A percentile compares a stretch with the other conserved stretches of the same genome.
phyloP scores from a whole-genome alignment of 148 eudicot genomes.

The Spergularia bocconei region DNA sequence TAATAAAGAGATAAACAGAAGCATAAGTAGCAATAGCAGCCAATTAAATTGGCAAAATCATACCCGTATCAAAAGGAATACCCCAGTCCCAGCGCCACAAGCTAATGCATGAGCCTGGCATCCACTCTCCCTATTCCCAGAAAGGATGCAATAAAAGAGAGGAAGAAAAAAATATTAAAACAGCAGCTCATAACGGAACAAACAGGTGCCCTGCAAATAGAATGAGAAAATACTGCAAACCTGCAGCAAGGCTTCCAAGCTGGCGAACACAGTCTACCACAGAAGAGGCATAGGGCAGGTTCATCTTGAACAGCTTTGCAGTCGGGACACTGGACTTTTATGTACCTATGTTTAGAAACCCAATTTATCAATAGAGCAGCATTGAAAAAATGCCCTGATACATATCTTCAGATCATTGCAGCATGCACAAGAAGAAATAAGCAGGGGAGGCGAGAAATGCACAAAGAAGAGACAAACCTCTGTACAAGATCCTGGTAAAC shows the following conservation, averaged over 20 bases:
- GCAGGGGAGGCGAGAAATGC: neutral
- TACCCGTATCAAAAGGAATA: constrained; percentile 81
- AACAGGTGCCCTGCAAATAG: neutral
- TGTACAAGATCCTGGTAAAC: constrained; percentile 91
- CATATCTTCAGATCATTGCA: neutral
- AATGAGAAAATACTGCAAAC: constrained; percentile 31
- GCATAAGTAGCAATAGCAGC: neutral
- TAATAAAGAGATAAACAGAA: neutral
- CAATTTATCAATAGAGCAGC: neutral
- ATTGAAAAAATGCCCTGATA: neutral
- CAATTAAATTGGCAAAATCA: neutral
- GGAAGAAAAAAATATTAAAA: neutral
- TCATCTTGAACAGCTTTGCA: constrained; percentile 58
- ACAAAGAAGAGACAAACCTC: constrained; percentile 42
- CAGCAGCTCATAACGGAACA: neutral
- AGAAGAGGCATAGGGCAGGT: constrained; percentile 82
- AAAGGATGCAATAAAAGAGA: neutral
- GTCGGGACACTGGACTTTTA: constrained; percentile 65
- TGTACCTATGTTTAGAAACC: constrained; percentile 52
- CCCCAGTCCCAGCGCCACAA: constrained; percentile 95
- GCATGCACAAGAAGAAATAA: neutral
- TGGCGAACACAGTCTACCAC: constrained; percentile 89
- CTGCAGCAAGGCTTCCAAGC: constrained; percentile 91
- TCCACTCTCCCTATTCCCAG: constrained; percentile 52
- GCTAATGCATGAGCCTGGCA: constrained; percentile 72